Percentiles rank a stretch among this genome's conserved stretches.
These are phyloP conservation scores for Dothistroma pini DNA, from an alignment of 2,329 filamentous ascomycete species.

Conservation along the genomic window DNA sequence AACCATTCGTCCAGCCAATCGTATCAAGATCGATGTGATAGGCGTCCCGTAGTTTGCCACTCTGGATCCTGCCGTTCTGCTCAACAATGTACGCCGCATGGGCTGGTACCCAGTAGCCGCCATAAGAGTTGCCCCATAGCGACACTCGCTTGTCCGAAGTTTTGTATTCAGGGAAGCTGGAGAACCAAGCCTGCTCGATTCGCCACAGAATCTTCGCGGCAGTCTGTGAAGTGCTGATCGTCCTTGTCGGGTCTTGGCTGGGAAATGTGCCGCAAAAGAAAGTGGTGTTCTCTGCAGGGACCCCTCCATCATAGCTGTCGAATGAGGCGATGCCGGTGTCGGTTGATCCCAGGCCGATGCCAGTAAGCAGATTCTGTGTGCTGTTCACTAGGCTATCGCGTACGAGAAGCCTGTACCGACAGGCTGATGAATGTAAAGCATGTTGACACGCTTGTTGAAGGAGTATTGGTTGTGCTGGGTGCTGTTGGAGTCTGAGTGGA, in stretches of 20 bases:
- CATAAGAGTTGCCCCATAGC: slow-evolving; percentile 28
- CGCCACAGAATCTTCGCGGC: slow-evolving; percentile 56
- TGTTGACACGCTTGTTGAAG: slow-evolving; percentile 57
- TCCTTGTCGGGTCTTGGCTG: slow-evolving; percentile 12
- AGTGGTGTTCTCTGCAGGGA: slow-evolving; percentile 22
- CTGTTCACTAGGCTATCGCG: slow-evolving; percentile 57
- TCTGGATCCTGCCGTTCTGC: slow-evolving; percentile 56
- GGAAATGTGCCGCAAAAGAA: slow-evolving; percentile 25
- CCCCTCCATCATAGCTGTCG: slow-evolving; percentile 11
- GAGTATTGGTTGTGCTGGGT: slow-evolving; percentile 52
- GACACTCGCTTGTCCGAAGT: slow-evolving; percentile 19
- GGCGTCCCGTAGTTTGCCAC: slow-evolving; percentile 21
- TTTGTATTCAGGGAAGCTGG: slow-evolving; percentile 20
- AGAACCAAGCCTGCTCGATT: slow-evolving; percentile 53
- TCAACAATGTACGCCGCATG: slow-evolving; percentile 55
- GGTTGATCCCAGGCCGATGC: slow-evolving; percentile 14
- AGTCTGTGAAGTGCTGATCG: slow-evolving; percentile 17
- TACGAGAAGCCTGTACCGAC: slow-evolving; percentile 57
- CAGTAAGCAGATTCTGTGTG: slow-evolving; percentile 48
- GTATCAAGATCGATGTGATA: slow-evolving; percentile 57
- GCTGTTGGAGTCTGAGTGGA: slow-evolving; percentile 39
- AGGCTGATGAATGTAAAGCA: slow-evolving; percentile 61
- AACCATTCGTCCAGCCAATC: slow-evolving; percentile 67
- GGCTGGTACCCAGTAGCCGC: slow-evolving; percentile 61
- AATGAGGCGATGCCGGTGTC: slow-evolving; percentile 33